These are phyloP conservation scores for Casuarina glauca DNA, from an alignment of 306 rosid species.

Conservation along the genomic window DNA sequence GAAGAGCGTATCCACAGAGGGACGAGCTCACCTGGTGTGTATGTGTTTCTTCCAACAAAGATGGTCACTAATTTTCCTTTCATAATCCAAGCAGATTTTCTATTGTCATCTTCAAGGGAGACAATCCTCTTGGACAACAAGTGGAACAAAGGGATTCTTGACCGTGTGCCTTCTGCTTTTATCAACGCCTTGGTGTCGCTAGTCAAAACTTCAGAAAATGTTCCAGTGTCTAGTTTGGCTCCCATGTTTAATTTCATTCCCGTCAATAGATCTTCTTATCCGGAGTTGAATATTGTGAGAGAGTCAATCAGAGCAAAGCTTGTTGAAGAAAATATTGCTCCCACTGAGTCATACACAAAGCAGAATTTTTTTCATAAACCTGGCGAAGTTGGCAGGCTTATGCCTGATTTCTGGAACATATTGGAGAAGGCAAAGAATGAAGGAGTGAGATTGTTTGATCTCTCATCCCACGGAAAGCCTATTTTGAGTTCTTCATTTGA, in stretches of 20 bases:
- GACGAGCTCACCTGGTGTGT: constrained; percentile 52
- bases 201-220: constrained; percentile 33
- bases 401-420: constrained; percentile 60
- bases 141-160: constrained; percentile 82
- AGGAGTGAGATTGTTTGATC: constrained; percentile 40
- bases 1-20: constrained; percentile 51
- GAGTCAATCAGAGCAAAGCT: constrained; percentile 44
- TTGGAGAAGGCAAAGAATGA: constrained; percentile 38
- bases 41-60: constrained; percentile 74
- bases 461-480: constrained; percentile 48
- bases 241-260: constrained; percentile 59
- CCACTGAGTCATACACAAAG: constrained; percentile 47
- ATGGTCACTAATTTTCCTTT: constrained; percentile 76
- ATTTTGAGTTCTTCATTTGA: constrained; percentile 59
- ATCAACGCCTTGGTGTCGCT: constrained; percentile 54
- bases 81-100: constrained; percentile 77
- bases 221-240: constrained; percentile 48
- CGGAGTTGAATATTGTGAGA: constrained; percentile 48
- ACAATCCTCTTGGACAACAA: constrained; percentile 59
- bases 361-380: constrained; percentile 71
- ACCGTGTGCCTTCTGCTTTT: constrained; percentile 61
- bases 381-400: constrained; percentile 52
- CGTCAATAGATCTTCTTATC: constrained; percentile 33
- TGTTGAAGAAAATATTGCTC: constrained; percentile 47
- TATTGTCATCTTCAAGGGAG: constrained; percentile 74